Conservation (phyloP, 495 filamentous ascomycete genomes). For the Elasticomyces elasticus region DNA sequence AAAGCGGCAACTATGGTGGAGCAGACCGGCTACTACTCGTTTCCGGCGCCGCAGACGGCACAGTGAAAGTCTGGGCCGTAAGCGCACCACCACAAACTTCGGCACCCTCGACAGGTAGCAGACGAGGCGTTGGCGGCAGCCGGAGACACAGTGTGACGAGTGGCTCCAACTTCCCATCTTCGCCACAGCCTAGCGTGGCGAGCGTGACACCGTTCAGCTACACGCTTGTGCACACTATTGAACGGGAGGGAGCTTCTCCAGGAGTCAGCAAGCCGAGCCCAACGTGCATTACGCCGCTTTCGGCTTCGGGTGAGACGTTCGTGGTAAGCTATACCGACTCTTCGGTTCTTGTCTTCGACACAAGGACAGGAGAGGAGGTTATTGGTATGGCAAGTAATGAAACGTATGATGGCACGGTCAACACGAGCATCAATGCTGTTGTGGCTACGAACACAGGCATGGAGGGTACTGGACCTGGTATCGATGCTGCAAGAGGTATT, state of each 20-base stretch:
- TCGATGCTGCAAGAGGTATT: slow-evolving; percentile 53
- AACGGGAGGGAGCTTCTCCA: slow-evolving; percentile 34
- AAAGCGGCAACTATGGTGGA: slow-evolving; percentile 57
- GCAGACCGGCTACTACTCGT: slow-evolving; percentile 81
- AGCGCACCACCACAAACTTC: slow-evolving; percentile 79
- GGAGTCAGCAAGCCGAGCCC: slow-evolving; percentile 44
- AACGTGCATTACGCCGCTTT: slow-evolving; percentile 84
- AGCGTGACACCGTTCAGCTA: slow-evolving; percentile 55
- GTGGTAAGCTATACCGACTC: slow-evolving; percentile 88
- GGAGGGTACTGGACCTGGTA: slow-evolving; percentile 50
- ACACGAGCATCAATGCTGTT: slow-evolving; percentile 81
- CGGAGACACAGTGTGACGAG: slow-evolving; percentile 83
- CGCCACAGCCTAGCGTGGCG: slow-evolving; percentile 78
- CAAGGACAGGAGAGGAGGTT: slow-evolving; percentile 80
- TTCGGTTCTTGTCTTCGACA: slow-evolving; percentile 83
- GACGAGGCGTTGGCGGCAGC: slow-evolving; percentile 61
- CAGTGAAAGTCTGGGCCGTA: slow-evolving; percentile 86
- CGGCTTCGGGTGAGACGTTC: slow-evolving; percentile 77
- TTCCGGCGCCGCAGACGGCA: slow-evolving; percentile 84
- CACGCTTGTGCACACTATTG: slow-evolving; percentile 72
- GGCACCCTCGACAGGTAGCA: slow-evolving; percentile 54
- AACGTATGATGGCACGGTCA: slow-evolving; percentile 78
- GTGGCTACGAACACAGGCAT: slow-evolving; percentile 76
- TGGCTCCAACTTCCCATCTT: slow-evolving; percentile 78
- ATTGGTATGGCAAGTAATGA: slow-evolving; percentile 84